Evolutionary conservation across 2,329 filamentous ascomycete species (phyloP).

Genomic region (Achaetomium macrosporum): DNA sequence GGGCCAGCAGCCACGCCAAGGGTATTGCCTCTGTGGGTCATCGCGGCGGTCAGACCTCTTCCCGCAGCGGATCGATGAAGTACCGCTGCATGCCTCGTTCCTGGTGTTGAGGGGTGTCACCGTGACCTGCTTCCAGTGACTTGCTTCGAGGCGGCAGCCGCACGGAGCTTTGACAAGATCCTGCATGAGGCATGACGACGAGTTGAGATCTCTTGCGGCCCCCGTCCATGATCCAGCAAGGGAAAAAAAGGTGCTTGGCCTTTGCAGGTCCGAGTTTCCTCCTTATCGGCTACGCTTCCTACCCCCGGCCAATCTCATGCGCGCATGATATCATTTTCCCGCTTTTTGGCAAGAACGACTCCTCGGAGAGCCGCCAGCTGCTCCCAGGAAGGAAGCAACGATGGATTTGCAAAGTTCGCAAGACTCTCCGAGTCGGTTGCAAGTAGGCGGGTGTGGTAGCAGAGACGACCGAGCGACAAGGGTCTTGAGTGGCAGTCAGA

Average conservation of each 20-base stretch:
- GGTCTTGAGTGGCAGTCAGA: conserved; percentile 15
- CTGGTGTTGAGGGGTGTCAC: neutral
- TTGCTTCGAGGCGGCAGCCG: neutral
- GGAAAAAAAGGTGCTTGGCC: too few species aligned
- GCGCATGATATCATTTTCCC: neutral
- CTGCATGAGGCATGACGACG: conserved; percentile 13
- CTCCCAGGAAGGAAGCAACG: neutral
- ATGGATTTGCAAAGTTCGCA: neutral
- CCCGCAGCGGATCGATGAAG: too few species aligned
- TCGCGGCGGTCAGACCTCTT: too few species aligned
- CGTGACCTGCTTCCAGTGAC: neutral
- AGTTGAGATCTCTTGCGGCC: conserved; percentile 2
- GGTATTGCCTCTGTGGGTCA: too few species aligned
- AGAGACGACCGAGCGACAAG: conserved; percentile 14
- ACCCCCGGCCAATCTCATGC: neutral
- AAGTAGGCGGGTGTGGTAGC: conserved; percentile 16
- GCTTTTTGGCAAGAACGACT: neutral
- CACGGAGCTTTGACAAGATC: conserved; percentile 11
- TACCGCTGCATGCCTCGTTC: neutral
- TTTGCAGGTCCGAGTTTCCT: neutral
- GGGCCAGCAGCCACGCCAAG: too few species aligned
- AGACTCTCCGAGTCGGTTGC: neutral
- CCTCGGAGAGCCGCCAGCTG: neutral
- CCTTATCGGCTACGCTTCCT: neutral
- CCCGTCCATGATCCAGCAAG: neutral